phyloP scores from a whole-genome alignment of 2,329 filamentous ascomycete species.

The Colletotrichum magnum region DNA sequence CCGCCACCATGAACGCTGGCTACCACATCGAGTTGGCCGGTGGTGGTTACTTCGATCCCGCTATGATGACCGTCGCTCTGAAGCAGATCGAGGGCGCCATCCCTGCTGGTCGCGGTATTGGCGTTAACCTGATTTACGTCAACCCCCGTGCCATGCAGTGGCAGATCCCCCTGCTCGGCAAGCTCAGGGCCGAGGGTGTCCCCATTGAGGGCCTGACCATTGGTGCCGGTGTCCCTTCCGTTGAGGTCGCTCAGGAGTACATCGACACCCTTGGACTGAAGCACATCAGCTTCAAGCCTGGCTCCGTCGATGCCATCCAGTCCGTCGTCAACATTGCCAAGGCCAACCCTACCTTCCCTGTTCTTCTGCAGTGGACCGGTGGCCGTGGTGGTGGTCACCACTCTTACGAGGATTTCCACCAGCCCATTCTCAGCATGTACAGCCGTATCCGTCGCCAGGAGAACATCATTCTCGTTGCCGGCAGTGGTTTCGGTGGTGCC shows the following conservation, averaged over 20 bases:
- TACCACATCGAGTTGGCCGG: slow-evolving; percentile 93
- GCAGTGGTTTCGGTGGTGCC: slow-evolving; percentile 90
- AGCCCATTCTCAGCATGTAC: slow-evolving; percentile 93
- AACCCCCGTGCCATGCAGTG: slow-evolving; percentile 91
- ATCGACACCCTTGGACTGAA: slow-evolving; percentile 93
- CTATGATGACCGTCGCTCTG: slow-evolving; percentile 86
- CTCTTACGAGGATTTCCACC: slow-evolving; percentile 95
- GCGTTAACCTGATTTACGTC: slow-evolving; percentile 92
- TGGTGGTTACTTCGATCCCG: slow-evolving; percentile 89
- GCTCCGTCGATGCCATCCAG: slow-evolving; percentile 89
- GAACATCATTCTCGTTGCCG: slow-evolving; percentile 91
- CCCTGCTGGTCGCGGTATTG: slow-evolving; percentile 88
- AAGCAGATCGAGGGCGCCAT: slow-evolving; percentile 88
- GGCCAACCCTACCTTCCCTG: slow-evolving; percentile 93
- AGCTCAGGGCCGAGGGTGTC: slow-evolving; percentile 86
- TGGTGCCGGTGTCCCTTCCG: slow-evolving; percentile 92
- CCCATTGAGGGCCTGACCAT: slow-evolving; percentile 94
- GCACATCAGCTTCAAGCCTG: slow-evolving; percentile 95
- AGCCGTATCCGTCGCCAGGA: slow-evolving; percentile 85
- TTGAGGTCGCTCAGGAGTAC: slow-evolving; percentile 93
- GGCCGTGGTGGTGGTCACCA: slow-evolving; percentile 95
- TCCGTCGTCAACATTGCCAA: slow-evolving; percentile 93
- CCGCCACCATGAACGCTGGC: slow-evolving; percentile 94
- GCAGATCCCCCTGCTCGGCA: slow-evolving; percentile 89
- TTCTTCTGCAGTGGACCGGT: slow-evolving; percentile 95